A percentile compares a stretch with the other conserved stretches of the same genome.
Evolutionary conservation across 108 stramenopile species (phyloP).

Genomic region (Bacterosira constricta): DNA sequence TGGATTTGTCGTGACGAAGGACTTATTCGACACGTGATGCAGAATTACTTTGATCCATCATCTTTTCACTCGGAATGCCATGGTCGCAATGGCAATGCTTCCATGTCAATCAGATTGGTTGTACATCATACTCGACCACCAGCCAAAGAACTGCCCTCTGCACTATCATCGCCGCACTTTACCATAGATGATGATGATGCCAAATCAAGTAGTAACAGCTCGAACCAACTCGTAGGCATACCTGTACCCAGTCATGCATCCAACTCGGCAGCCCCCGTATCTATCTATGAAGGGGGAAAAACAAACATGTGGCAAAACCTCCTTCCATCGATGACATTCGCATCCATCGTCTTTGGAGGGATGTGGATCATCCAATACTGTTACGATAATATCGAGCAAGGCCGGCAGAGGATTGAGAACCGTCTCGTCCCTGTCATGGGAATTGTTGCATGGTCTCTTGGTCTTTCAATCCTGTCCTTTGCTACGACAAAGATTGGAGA

Average conservation of each 20-base stretch:
- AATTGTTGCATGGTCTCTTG: constrained; percentile 9
- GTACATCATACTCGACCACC: constrained; percentile 34
- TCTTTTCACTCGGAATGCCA: no score
- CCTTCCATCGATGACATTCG: no score
- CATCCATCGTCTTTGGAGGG: constrained; percentile 28
- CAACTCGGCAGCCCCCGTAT: no score
- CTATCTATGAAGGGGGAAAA: no score
- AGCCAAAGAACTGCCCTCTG: no score
- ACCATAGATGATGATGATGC: no score
- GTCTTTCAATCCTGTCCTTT: background rate
- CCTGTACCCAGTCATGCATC: no score
- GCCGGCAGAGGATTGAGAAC: constrained; percentile 24
- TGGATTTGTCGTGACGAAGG: constrained; percentile 40
- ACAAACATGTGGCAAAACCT: no score
- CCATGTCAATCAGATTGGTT: constrained; percentile 8
- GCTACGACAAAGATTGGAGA: constrained; percentile 6
- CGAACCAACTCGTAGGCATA: no score
- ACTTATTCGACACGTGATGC: constrained; percentile 21
- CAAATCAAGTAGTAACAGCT: no score
- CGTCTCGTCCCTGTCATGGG: constrained; percentile 14
- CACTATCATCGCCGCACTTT: no score
- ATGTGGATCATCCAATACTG: constrained; percentile 25
- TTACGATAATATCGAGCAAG: constrained; percentile 45
- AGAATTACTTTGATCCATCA: constrained; percentile 15
- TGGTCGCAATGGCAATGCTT: no score